Percentiles rank a stretch among this genome's conserved stretches.
Conservation (phyloP, 2,329 filamentous ascomycete genomes). For the Byssoonygena ceratinophila region DNA sequence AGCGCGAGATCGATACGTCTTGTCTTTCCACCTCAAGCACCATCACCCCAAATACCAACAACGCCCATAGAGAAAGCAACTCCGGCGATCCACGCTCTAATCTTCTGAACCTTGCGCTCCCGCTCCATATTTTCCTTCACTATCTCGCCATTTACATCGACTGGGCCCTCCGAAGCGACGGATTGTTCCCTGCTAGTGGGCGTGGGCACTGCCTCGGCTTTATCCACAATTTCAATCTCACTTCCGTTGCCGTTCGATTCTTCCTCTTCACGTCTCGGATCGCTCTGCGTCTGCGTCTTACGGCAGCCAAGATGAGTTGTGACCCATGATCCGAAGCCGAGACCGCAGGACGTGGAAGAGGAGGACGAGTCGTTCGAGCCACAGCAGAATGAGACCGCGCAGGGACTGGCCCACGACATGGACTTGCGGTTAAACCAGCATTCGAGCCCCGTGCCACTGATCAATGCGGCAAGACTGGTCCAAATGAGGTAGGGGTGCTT, state of each 20-base stretch:
- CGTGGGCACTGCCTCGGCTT: slow-evolving; percentile 15
- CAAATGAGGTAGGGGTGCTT: slow-evolving; percentile 87
- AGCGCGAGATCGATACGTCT: neutral
- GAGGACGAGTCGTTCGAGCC: neutral
- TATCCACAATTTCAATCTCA: slow-evolving; percentile 18
- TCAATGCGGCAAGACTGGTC: slow-evolving; percentile 54
- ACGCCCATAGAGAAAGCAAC: slow-evolving; percentile 38
- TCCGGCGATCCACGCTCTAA: slow-evolving; percentile 32
- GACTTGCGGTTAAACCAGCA: slow-evolving; percentile 59
- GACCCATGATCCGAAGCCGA: slow-evolving; percentile 4
- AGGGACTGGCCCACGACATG: slow-evolving; percentile 5
- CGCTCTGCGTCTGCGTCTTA: neutral
- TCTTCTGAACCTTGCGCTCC: slow-evolving; percentile 32
- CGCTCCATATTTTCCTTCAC: slow-evolving; percentile 36
- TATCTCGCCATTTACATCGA: slow-evolving; percentile 38
- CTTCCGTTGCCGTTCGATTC: slow-evolving; percentile 15
- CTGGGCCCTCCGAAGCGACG: neutral
- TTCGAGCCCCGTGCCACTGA: slow-evolving; percentile 47
- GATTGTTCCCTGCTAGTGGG: slow-evolving; percentile 8
- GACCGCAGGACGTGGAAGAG: neutral
- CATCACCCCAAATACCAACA: slow-evolving; percentile 42
- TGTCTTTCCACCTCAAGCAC: slow-evolving; percentile 20
- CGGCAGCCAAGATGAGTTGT: slow-evolving; percentile 5
- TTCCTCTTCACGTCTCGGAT: slow-evolving; percentile 20
- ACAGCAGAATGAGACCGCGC: slow-evolving; percentile 4